Percentiles rank a stretch among this genome's conserved stretches.
phyloP scores from a whole-genome alignment of 768 basidiomycete species.

The Sutorius australiensis region DNA sequence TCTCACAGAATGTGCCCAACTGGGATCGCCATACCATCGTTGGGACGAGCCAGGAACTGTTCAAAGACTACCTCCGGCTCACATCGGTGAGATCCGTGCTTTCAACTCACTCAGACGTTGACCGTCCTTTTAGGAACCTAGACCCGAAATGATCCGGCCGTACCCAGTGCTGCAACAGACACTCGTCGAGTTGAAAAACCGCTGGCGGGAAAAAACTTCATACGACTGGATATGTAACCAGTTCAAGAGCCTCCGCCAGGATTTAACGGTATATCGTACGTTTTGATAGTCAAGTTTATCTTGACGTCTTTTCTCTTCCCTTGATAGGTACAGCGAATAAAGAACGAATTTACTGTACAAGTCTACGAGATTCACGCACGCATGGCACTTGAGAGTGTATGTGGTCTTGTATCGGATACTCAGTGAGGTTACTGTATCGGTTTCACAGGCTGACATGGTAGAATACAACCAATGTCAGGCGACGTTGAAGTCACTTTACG shows the following conservation, averaged over 20 bases:
- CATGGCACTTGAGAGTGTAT: slow-evolving; percentile 89
- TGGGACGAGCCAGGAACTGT: slow-evolving; percentile 82
- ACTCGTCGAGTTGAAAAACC: slow-evolving; percentile 77
- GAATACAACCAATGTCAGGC: slow-evolving; percentile 99
- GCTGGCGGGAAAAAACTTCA: slow-evolving; percentile 72
- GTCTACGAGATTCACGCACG: slow-evolving; percentile 99
- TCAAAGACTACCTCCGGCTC: slow-evolving; percentile 93
- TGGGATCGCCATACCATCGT: slow-evolving; percentile 98
- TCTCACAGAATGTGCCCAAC: slow-evolving; percentile 80
- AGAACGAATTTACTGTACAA: slow-evolving; percentile 95
- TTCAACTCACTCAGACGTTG: neutral
- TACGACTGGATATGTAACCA: slow-evolving; percentile 97
- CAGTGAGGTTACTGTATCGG: slow-evolving; percentile 14
- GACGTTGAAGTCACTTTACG: slow-evolving; percentile 84
- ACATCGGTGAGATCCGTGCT: slow-evolving; percentile 62
- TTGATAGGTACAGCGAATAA: slow-evolving; percentile 91
- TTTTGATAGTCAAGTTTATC: neutral
- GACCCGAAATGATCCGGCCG: slow-evolving; percentile 91
- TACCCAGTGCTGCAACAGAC: slow-evolving; percentile 81
- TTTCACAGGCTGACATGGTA: slow-evolving; percentile 84
- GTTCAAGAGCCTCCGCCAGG: slow-evolving; percentile 96
- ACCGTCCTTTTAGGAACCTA: slow-evolving; percentile 72
- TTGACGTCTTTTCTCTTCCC: slow-evolving; percentile 9
- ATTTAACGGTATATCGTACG: slow-evolving; percentile 77
- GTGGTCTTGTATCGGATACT: slow-evolving; percentile 21